Evolutionary conservation across 176 grass and related monocot species (phyloP), one percentile per base, ranked within the genome.

Genomic region (Bothriochloa decipiens): DNA sequence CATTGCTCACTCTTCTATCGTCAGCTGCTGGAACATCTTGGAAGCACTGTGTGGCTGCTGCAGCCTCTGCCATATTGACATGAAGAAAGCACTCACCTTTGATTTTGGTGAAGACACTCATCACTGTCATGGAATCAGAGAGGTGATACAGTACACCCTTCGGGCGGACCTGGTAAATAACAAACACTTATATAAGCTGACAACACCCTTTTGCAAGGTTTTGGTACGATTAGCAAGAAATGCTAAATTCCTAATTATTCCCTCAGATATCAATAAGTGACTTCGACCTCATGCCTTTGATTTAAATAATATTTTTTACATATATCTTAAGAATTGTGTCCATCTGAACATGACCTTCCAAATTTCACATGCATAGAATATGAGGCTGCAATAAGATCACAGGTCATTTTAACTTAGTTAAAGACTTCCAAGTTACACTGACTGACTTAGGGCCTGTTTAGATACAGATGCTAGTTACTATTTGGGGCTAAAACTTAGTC

Each of bases 141-240:
- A 99, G 84, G 75, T 86, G 85, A 80, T 91, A 99, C 73, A 96
- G 66, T 46, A 28, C 50, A 40, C 89, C 89, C 83, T 75, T 89
- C 23, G 61, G 70, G 53, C 32, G 65, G 55, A 90, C 90, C 96
- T 99, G 90, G 13, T 7, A 14, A 64, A 88, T 88, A 93, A n/a
- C 33, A 64, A 86, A 28, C 11, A 82, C 36, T 61, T 61, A 86
- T 87, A 87, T 73, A 73, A 68, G 80, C 17, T 35, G 60, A 43
- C 17, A 70, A 26, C 79, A 40, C 23, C 14, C 3, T 82, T 72
- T 72, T 80, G 33, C 49, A 87, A 37, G 45, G 18, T 83, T 55
- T 46, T 8, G 68, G 65, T 73, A 68, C 37, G 12, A 70, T 70
- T 58, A 76, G 46, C 12, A 55, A 63, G 73, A 72, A 45, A 68